A percentile compares a stretch with the other conserved stretches of the same genome.
Evolutionary conservation across 495 filamentous ascomycete species (phyloP).

Genomic region (Penicillium ochrochloron): DNA sequence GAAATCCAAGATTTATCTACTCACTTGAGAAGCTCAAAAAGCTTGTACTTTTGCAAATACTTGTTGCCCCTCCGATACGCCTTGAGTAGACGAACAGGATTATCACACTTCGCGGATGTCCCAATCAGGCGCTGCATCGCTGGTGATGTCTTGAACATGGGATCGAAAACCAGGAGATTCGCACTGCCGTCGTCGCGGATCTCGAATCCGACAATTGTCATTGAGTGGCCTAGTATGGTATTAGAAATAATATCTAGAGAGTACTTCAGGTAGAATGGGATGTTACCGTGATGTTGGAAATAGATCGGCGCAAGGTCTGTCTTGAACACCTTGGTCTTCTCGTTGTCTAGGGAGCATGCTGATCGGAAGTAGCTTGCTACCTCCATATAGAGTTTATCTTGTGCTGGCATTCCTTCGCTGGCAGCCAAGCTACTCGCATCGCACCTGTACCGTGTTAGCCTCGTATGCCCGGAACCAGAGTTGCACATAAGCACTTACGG

Average conservation of each 20-base stretch:
- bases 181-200: constrained; percentile 63
- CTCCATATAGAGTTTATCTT: constrained; percentile 62
- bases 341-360: constrained; percentile 39
- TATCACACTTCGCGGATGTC: constrained; percentile 42
- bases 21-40: constrained; percentile 81
- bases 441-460: constrained; percentile 43
- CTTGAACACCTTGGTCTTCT: constrained; percentile 58
- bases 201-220: constrained; percentile 91
- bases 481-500: constrained; percentile 48
- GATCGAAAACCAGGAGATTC: constrained; percentile 87
- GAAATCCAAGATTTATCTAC: constrained; percentile 24
- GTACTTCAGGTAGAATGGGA: not conserved
- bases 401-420: constrained; percentile 47
- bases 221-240: constrained; percentile 69
- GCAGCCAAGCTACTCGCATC: constrained; percentile 54
- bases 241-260: not conserved
- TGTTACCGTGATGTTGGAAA: constrained; percentile 79
- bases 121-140: constrained; percentile 62
- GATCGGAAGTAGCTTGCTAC: constrained; percentile 76
- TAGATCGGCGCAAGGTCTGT: constrained; percentile 85
- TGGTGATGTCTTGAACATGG: constrained; percentile 75
- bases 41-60: constrained; percentile 70
- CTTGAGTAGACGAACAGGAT: constrained; percentile 63
- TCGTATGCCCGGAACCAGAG: not conserved
- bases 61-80: constrained; percentile 69